phyloP scores from a whole-genome alignment of 768 basidiomycete genomes.

The Tremella mesenterica region DNA sequence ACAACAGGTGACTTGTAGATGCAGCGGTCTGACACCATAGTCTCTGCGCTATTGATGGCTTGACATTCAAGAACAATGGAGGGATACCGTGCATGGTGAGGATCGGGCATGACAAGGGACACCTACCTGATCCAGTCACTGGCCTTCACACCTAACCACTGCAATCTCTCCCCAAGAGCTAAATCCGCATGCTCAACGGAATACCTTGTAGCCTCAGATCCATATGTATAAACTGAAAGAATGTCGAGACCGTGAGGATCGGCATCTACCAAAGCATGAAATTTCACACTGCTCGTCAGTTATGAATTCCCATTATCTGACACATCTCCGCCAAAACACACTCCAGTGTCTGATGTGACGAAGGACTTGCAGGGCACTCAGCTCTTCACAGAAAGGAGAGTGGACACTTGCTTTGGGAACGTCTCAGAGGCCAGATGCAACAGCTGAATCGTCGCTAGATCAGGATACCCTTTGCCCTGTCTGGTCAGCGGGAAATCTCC shows the following conservation, averaged over 20 bases:
- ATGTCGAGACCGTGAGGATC: conserved; percentile 93
- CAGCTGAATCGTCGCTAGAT: conserved; percentile 79
- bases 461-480: conserved; percentile 96
- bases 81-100: not conserved
- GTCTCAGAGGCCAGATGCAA: conserved; percentile 62
- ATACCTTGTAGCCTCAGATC: conserved; percentile 62
- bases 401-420: conserved; percentile 53
- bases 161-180: conserved; percentile 55
- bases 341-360: too few relatives aligned
- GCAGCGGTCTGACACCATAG: too few relatives aligned
- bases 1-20: too few relatives aligned
- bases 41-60: not conserved
- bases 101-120: not conserved
- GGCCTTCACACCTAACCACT: conserved; percentile 70
- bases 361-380: not conserved
- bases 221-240: conserved; percentile 73
- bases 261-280: conserved; percentile 73
- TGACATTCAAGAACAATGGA: not conserved
- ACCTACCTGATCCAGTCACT: conserved; percentile 60
- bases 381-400: not conserved
- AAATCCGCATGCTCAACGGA: conserved; percentile 56
- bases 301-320: not conserved
- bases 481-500: not conserved
- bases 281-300: conserved; percentile 55
- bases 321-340: too few relatives aligned